phyloP scores from a whole-genome alignment of 768 basidiomycete genomes.

The Phaeotremella fagi region DNA sequence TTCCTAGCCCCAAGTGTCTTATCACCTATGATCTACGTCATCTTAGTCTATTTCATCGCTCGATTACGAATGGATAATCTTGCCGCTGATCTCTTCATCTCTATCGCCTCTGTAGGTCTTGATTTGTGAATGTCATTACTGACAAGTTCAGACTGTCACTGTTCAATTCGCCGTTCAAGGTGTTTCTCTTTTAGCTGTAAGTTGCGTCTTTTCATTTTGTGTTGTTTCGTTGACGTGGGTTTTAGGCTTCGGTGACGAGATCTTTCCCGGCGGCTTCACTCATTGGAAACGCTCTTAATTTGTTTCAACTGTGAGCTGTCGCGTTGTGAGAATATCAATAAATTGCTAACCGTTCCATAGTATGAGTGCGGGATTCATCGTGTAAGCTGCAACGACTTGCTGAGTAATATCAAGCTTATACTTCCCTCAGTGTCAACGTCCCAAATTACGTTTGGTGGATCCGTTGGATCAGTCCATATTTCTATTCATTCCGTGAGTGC shows the following conservation, averaged over 20 bases:
- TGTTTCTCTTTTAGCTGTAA: slow-evolving; percentile 20
- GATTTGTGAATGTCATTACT: slow-evolving; percentile 6
- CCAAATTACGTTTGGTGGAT: slow-evolving; percentile 50
- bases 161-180: slow-evolving; percentile 35
- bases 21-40: slow-evolving; percentile 37
- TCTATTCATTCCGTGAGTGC: slow-evolving; percentile 48
- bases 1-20: slow-evolving; percentile 51
- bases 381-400: slow-evolving; percentile 12
- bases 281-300: slow-evolving; percentile 31
- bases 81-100: slow-evolving; percentile 48
- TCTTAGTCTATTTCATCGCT: slow-evolving; percentile 48
- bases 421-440: slow-evolving; percentile 24
- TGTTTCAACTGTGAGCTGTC: slow-evolving; percentile 29
- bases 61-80: slow-evolving; percentile 48
- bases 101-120: slow-evolving; percentile 48
- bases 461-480: slow-evolving; percentile 50
- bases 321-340: background rate
- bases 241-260: slow-evolving; percentile 23
- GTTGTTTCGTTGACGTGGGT: background rate
- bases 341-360: slow-evolving; percentile 5
- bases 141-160: slow-evolving; percentile 19
- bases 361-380: slow-evolving; percentile 37
- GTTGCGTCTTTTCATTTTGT: background rate
- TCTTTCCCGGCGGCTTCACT: slow-evolving; percentile 30
- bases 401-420: background rate